Base-by-base conservation (phyloP, 2,329 filamentous ascomycete species). In the Aschersonia sp. region DNA sequence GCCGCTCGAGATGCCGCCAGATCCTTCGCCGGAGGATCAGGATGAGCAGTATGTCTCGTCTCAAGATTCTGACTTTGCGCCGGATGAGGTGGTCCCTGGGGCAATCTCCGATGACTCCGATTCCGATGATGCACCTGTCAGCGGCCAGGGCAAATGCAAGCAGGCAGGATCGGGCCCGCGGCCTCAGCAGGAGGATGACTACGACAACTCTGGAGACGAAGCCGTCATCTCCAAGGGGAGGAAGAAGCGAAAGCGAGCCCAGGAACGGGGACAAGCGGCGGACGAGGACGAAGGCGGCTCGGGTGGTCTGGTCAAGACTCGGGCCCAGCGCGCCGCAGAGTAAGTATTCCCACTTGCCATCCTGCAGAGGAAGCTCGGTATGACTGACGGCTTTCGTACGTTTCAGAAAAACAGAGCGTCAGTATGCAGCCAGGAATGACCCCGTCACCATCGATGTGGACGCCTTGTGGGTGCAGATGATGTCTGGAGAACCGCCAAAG, bases 181-280 rank as follows among this genome's bases (percentile, higher is more conserved):
- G 12, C 53, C 53, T 2, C 65, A 69, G 22, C 22, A 22, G 5
- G 71, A 74, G 52, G 67, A 66, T 0, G 77, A 70, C 1, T 77
- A 79, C 50, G 74, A 79, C 50, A 83, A 83, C 53, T 86, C 83
- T 1, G 83, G 82, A n/a, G 83, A 87, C 56, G 83, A 87, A 56
- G 73, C 74, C 1, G 74, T 84, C 47, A 81, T 87, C 54, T 67
- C 74, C 43, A 79, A 73, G 53, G 79, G 74, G 14, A 76, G 73
- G 56, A 80, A 73, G 58, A 66, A 66, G 47, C 66, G 62, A 37
- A 75, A 68, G 57, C 62, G 61, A 41, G 73, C 68, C 56, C 68
- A 66, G 54, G 54, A 54, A 11, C 68, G 64, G 48, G 59, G 52
- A 2, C 57, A 54, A 1, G 58, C 53, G 1, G 58, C 58, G 1